These are phyloP conservation scores for Zygnema cylindricum DNA, from an alignment of 139 green algal species.

Conservation along the genomic window DNA sequence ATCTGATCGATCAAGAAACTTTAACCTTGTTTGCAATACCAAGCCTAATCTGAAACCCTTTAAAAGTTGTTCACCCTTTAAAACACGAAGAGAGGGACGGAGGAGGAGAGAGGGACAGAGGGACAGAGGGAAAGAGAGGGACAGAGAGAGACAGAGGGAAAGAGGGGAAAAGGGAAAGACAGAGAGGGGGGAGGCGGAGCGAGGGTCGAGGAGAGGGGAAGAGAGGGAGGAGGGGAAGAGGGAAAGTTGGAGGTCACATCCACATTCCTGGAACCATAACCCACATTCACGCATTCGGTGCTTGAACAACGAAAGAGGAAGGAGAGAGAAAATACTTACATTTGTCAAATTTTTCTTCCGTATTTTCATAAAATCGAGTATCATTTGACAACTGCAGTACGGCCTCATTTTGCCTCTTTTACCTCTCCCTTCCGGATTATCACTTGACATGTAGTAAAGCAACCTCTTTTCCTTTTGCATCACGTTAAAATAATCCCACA, in stretches of 20 bases:
- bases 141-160: background rate
- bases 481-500: slow-evolving; percentile 30
- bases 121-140: slow-evolving; percentile 6
- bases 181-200: background rate
- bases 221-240: no score
- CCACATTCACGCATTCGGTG: no score
- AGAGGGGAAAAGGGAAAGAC: background rate
- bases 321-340: no score
- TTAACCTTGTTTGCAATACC: no score
- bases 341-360: slow-evolving; percentile 36
- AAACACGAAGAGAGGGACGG: background rate
- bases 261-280: no score
- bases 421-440: slow-evolving; percentile 12
- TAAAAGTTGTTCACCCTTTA: no score
- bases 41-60: no score
- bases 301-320: no score
- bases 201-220: no score
- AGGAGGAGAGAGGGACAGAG: background rate
- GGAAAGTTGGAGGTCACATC: no score
- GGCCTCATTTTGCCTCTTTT: background rate
- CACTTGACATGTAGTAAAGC: slow-evolving; percentile 36
- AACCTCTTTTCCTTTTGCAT: slow-evolving; percentile 38
- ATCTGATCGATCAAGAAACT: no score
- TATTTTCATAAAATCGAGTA: slow-evolving; percentile 33
- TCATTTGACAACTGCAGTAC: no score